Conservation (phyloP, 2,329 filamentous ascomycete genomes). For the Colletotrichum graminicola region DNA sequence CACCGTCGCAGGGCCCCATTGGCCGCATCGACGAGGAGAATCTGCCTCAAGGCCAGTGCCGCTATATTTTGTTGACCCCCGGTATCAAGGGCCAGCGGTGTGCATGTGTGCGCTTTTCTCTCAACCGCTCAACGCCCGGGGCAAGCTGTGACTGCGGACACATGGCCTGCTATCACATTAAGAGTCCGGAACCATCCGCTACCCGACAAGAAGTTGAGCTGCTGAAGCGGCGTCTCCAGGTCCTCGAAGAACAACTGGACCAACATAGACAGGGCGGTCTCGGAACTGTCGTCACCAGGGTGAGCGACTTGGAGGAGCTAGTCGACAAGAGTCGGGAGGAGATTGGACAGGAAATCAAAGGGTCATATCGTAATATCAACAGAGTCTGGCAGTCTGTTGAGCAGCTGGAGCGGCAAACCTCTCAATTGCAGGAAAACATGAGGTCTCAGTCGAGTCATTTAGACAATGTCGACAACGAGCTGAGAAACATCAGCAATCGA, state of each 20-base stretch:
- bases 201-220: constrained; percentile 62
- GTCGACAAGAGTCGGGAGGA: constrained; percentile 66
- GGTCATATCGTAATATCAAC: constrained; percentile 66
- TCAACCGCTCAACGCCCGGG: constrained; percentile 65
- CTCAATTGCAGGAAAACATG: constrained; percentile 53
- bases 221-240: constrained; percentile 60
- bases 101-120: constrained; percentile 68
- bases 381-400: constrained; percentile 66
- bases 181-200: constrained; percentile 58
- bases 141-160: constrained; percentile 71
- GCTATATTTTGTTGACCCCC: constrained; percentile 68
- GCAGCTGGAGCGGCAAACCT: constrained; percentile 56
- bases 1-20: constrained; percentile 46
- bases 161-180: constrained; percentile 69
- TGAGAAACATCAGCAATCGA: constrained; percentile 61
- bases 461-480: constrained; percentile 54
- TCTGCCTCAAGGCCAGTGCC: constrained; percentile 69
- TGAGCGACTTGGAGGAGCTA: constrained; percentile 66
- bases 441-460: constrained; percentile 57
- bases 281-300: constrained; percentile 56
- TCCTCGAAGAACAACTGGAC: constrained; percentile 59
- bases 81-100: constrained; percentile 70
- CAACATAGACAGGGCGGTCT: constrained; percentile 53
- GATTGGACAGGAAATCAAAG: constrained; percentile 64
- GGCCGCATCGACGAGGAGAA: constrained; percentile 56